Percentiles rank a stretch among this genome's conserved stretches.
phyloP scores from a whole-genome alignment of 495 filamentous ascomycete species.

The Talaromyces ruber region DNA sequence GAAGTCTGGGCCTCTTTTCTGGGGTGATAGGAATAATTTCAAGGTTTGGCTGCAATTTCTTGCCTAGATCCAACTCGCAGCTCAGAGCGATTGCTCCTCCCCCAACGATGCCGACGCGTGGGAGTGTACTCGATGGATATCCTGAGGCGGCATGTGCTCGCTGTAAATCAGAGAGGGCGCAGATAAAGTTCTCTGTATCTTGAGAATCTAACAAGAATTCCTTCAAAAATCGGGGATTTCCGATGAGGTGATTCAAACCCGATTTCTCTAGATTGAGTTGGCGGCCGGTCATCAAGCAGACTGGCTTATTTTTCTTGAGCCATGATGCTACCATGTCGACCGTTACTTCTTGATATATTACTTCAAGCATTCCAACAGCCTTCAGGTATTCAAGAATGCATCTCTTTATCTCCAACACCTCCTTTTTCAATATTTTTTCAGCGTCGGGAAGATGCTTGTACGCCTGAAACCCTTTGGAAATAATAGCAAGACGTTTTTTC shows the following conservation, averaged over 20 bases:
- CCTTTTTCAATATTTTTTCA: not conserved
- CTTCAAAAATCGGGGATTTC: not conserved
- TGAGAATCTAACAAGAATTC: not conserved
- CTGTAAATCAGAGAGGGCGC: not conserved
- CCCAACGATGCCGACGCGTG: not conserved
- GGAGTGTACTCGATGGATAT: not conserved
- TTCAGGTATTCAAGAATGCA: not conserved
- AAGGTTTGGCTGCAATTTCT: not conserved
- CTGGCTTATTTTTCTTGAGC: not conserved
- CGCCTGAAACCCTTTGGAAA: not conserved
- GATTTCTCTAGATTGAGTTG: not conserved
- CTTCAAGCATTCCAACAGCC: not conserved
- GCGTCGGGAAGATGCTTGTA: not conserved
- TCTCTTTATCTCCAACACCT: not conserved
- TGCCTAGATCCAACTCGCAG: not conserved
- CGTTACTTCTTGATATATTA: not conserved
- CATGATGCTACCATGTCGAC: not conserved
- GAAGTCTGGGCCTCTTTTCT: not conserved
- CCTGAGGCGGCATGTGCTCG: not conserved
- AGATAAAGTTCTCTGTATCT: not conserved
- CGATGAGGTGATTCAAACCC: not conserved
- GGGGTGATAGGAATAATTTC: not conserved
- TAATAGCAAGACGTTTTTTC: not conserved
- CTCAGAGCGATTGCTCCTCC: not conserved
- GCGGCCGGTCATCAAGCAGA: not conserved